Percentiles rank a stretch among this genome's conserved stretches.
Evolutionary conservation across 176 grass and related monocot species (phyloP).

Genomic region (Dactylis glomerata): DNA sequence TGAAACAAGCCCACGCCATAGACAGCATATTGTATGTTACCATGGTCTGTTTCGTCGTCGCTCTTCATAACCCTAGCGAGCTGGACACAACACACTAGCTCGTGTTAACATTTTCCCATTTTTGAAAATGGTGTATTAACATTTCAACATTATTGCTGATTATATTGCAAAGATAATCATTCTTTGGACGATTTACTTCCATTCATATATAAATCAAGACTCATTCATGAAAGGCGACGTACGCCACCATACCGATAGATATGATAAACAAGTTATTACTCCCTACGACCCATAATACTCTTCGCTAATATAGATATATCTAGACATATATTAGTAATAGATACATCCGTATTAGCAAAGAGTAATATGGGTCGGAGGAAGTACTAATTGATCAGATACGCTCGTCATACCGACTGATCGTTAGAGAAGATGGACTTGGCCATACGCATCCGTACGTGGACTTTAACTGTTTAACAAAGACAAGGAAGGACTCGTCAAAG

Average conservation of each 20-base stretch:
- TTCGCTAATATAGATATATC: too few relatives aligned
- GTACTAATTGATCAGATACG: not conserved
- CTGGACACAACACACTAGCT: not conserved
- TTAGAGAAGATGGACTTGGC: slow-evolving; percentile 31
- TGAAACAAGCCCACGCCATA: too few relatives aligned
- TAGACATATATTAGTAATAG: too few relatives aligned
- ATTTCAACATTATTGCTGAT: not conserved
- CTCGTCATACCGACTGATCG: too few relatives aligned
- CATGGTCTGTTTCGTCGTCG: not conserved
- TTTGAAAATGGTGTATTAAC: not conserved
- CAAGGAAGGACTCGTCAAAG: not conserved
- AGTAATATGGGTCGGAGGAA: too few relatives aligned
- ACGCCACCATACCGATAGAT: not conserved
- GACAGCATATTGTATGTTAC: too few relatives aligned
- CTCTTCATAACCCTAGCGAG: not conserved
- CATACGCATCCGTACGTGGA: not conserved
- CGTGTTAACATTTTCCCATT: not conserved
- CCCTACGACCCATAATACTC: too few relatives aligned
- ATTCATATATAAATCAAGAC: not conserved
- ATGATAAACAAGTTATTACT: too few relatives aligned
- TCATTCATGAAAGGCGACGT: not conserved
- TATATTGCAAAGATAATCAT: not conserved
- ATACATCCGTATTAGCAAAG: too few relatives aligned
- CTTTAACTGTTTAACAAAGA: not conserved
- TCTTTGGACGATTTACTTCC: not conserved